A percentile compares a stretch with the other conserved stretches of the same genome.
phyloP scores from a whole-genome alignment of 2,329 filamentous ascomycete species.

The Lachnellula willkommii region DNA sequence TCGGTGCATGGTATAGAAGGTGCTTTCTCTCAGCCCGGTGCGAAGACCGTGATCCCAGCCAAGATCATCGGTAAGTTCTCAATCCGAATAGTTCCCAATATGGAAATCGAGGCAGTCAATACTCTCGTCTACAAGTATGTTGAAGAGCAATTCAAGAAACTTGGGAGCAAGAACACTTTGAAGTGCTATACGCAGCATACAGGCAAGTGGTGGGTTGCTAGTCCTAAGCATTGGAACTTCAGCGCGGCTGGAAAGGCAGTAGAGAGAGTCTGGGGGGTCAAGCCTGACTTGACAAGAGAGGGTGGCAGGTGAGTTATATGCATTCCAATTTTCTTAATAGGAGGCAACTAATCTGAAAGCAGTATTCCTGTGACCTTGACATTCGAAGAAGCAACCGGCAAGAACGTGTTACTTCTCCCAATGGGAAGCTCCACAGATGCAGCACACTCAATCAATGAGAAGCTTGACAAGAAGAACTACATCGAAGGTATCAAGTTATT shows the following conservation, averaged over 20 bases:
- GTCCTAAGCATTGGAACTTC: constrained; percentile 99
- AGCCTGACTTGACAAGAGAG: constrained; percentile 93
- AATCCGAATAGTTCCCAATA: constrained; percentile 93
- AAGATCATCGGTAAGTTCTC: constrained; percentile 99
- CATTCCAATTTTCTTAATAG: neutral
- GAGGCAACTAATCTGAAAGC: constrained; percentile 13
- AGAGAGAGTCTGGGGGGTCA: constrained; percentile 86
- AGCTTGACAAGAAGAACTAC: constrained; percentile 94
- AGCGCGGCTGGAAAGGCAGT: constrained; percentile 91
- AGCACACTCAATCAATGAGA: constrained; percentile 97
- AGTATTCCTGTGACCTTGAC: constrained; percentile 96
- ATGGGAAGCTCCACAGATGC: constrained; percentile 98
- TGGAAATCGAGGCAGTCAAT: constrained; percentile 90
- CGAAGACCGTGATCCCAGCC: constrained; percentile 97
- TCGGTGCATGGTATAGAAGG: constrained; percentile 94
- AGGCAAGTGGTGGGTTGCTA: constrained; percentile 98
- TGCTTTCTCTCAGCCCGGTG: constrained; percentile 85
- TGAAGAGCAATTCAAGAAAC: constrained; percentile 76
- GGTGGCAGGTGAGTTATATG: constrained; percentile 66
- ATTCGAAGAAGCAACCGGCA: constrained; percentile 95
- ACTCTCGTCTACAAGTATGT: constrained; percentile 78
- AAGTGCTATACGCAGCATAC: constrained; percentile 79
- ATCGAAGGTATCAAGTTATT: constrained; percentile 96
- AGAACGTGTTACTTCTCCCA: constrained; percentile 91
- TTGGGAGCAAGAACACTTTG: constrained; percentile 87